Evolutionary conservation across 306 rosid species (phyloP), one percentile per base, ranked within the genome.

Genomic region (Lathyrus aphaca): DNA sequence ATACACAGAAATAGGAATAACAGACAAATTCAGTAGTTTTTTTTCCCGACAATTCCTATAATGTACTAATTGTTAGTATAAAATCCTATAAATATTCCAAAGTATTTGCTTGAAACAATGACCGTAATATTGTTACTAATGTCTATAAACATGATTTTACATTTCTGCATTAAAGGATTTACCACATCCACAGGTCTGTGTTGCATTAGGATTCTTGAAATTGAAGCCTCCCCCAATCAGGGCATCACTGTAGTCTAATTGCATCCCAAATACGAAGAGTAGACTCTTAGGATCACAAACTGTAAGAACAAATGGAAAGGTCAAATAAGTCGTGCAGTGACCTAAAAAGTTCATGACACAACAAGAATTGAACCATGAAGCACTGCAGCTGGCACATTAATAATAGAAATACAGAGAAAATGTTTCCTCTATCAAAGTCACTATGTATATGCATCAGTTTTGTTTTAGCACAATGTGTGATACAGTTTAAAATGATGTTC

Each of bases 241-340:
- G 50, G 98, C 98, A 69, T 90, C 89, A 49, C 98, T 94, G 77
- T 94, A 90, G 76, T 90, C 98, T 79, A 94, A 84, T 81, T 94
- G 98, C 98, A 94, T 86, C 66, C 98, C 97, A 66, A 79, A 90
- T 76, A 90, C 5, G 78, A 94, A 94, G 66, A 94, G 96, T 37
- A 94, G 94, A 82, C 96, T 90, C 87, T 90, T 94, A 1, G 98
- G 96, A 84, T 94, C 98, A 66, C 97, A 90, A 45, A 94, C 98
- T 94, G 86, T 85, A 35, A 72, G 71, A 56, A 18, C 60, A 69
- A 27, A 74, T 43, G 39, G 2, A 69, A 17, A 75, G 45, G 80
- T 23, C 23, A 27, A 40, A 63, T 51, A 37, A 16, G 60, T 17
- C 71, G 44, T n/a, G 46, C 37, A 58, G 39, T 4, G 32, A 32